Evolutionary conservation across 2,329 filamentous ascomycete genomes (phyloP).

Genomic region (Colletotrichum godetiae): DNA sequence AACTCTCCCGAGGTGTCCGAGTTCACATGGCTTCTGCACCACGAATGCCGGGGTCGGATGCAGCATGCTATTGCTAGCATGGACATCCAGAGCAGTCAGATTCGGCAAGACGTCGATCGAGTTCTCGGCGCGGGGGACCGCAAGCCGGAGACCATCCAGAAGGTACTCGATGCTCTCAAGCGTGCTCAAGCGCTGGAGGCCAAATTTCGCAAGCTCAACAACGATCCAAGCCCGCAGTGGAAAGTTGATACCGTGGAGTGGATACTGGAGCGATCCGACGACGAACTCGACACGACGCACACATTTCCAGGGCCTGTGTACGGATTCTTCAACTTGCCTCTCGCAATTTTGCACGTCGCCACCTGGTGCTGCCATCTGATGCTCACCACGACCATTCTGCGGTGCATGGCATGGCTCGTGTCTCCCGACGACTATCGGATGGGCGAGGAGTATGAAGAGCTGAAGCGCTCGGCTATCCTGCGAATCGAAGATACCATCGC

Average conservation of each 20-base stretch:
- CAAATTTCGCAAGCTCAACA: constrained; percentile 34
- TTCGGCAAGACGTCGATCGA: constrained; percentile 37
- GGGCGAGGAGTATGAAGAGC: constrained; percentile 36
- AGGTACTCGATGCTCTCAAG: constrained; percentile 31
- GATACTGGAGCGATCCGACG: constrained; percentile 27
- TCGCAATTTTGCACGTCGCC: constrained; percentile 37
- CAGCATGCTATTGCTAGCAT: constrained; percentile 37
- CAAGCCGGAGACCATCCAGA: constrained; percentile 31
- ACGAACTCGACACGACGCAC: constrained; percentile 24
- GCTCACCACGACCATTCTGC: constrained; percentile 39
- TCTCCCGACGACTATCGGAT: constrained; percentile 35
- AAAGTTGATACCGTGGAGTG: constrained; percentile 30
- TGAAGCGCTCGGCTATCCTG: constrained; percentile 33
- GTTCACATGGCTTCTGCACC: constrained; percentile 38
- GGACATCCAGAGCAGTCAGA: constrained; percentile 37
- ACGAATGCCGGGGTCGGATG: constrained; percentile 35
- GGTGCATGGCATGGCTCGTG: constrained; percentile 39
- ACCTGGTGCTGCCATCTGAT: constrained; percentile 39
- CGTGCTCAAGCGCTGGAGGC: constrained; percentile 32
- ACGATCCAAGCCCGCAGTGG: constrained; percentile 35
- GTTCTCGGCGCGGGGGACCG: constrained; percentile 22
- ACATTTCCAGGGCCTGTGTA: constrained; percentile 35
- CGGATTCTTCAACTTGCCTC: constrained; percentile 37
- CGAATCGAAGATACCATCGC: constrained; percentile 38
- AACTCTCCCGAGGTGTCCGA: constrained; percentile 35